A percentile compares a stretch with the other conserved stretches of the same genome.
These are phyloP conservation scores for Ceratocystis alfenasii DNA, from an alignment of 2,329 filamentous ascomycete genomes.

Conservation along the genomic window DNA sequence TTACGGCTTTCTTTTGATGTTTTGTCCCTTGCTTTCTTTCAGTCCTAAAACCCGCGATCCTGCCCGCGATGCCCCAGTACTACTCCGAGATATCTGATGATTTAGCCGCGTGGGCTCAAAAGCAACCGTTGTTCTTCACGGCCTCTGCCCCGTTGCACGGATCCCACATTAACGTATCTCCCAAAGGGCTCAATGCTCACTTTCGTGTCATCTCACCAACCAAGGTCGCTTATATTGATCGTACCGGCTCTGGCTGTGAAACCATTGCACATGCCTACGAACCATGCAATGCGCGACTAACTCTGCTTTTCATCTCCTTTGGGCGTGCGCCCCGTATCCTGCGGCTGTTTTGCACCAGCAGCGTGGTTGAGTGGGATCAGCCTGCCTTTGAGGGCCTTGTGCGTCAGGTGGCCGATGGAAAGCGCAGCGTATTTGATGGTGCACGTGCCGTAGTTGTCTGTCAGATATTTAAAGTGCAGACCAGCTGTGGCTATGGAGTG, in stretches of 20 bases:
- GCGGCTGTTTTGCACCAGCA: constrained; percentile 49
- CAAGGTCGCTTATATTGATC: constrained; percentile 59
- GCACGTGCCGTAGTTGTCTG: constrained; percentile 50
- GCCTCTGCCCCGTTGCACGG: constrained; percentile 58
- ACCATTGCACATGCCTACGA: constrained; percentile 66
- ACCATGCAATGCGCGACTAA: constrained; percentile 52
- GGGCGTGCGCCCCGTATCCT: constrained; percentile 48
- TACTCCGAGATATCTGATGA: constrained; percentile 43
- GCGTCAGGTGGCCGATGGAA: constrained; percentile 32
- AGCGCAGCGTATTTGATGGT: constrained; percentile 33
- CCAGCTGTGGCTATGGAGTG: constrained; percentile 54
- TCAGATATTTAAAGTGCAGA: constrained; percentile 54
- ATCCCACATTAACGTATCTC: constrained; percentile 62
- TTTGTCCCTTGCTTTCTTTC: too few species aligned
- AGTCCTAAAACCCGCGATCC: neutral
- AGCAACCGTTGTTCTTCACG: constrained; percentile 64
- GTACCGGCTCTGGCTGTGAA: constrained; percentile 63
- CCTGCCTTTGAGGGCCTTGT: constrained; percentile 39
- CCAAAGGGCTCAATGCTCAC: constrained; percentile 57
- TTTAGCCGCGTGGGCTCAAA: constrained; percentile 50
- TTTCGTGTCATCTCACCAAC: constrained; percentile 49
- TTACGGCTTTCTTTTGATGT: neutral
- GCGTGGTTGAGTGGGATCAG: constrained; percentile 48
- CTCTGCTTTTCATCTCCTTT: constrained; percentile 62
- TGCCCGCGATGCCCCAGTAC: constrained; percentile 42